Evolutionary conservation across 78 protist species (phyloP).

Genomic region (Neovahlkampfia damariscottae): DNA sequence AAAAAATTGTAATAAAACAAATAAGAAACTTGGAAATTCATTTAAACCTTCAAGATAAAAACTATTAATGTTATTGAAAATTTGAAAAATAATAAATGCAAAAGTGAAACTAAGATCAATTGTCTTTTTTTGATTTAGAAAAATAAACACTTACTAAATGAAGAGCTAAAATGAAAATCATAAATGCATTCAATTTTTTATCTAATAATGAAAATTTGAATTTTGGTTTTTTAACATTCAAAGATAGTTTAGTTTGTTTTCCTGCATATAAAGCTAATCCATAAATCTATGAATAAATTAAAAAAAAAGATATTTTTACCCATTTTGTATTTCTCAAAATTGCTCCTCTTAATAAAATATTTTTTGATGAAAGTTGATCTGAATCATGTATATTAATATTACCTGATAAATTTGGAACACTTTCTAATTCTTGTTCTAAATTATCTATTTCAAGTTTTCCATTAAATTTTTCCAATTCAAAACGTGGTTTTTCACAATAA

Average conservation of each 20-base stretch:
- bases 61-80: neutral
- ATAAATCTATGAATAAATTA: no score
- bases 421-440: neutral
- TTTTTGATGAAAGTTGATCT: slow-evolving; percentile 5
- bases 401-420: no score
- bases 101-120: neutral
- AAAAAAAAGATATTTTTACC: no score
- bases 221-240: slow-evolving; percentile 9
- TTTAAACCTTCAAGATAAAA: neutral
- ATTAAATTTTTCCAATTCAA: slow-evolving; percentile 40
- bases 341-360: slow-evolving; percentile 18
- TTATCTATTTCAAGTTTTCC: slow-evolving; percentile 34
- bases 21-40: neutral
- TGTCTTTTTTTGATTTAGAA: no score
- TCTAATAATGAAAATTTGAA: slow-evolving; percentile 16
- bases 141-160: no score
- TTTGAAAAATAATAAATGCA: neutral
- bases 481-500: slow-evolving; percentile 61
- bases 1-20: slow-evolving; percentile 7
- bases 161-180: slow-evolving; percentile 8
- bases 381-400: neutral
- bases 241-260: slow-evolving; percentile 27
- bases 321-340: slow-evolving; percentile 8
- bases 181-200: neutral
- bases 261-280: slow-evolving; percentile 38